A percentile compares a stretch with the other conserved stretches of the same genome.
These are phyloP conservation scores for Corchorus capsularis DNA, from an alignment of 345 rosid species.

Conservation along the genomic window DNA sequence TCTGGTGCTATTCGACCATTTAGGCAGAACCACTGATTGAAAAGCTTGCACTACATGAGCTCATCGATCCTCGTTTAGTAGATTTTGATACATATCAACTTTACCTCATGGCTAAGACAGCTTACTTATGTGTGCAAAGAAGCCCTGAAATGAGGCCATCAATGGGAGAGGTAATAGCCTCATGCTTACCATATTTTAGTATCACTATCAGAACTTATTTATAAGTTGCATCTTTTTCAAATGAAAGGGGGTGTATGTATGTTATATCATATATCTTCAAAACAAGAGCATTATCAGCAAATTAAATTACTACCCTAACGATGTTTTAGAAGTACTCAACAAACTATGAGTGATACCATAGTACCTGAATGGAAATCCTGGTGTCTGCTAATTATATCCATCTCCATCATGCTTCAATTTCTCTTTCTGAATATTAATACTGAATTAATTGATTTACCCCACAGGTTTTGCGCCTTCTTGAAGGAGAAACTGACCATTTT, in stretches of 20 bases:
- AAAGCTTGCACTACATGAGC: slow-evolving; percentile 47
- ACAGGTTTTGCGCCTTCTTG: slow-evolving; percentile 57
- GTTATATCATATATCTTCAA: background rate
- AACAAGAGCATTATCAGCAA: background rate
- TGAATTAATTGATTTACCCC: background rate
- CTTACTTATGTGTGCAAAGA: slow-evolving; percentile 40
- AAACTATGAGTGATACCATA: too few species aligned
- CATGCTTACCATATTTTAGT: background rate
- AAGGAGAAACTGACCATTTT: slow-evolving; percentile 41
- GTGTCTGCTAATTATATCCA: too few species aligned
- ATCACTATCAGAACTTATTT: background rate
- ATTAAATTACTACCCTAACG: background rate
- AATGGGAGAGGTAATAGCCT: slow-evolving; percentile 48
- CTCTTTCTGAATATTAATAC: background rate
- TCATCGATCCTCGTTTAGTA: slow-evolving; percentile 44
- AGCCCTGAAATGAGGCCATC: slow-evolving; percentile 62
- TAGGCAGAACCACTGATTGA: slow-evolving; percentile 57
- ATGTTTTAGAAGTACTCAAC: background rate
- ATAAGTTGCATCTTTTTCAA: background rate
- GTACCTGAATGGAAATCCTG: too few species aligned
- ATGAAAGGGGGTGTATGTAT: background rate
- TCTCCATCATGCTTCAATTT: too few species aligned
- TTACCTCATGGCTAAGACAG: slow-evolving; percentile 51
- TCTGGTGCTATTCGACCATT: slow-evolving; percentile 33
- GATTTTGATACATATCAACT: slow-evolving; percentile 41